These are phyloP conservation scores for Talaromyces nanjingensis DNA, from an alignment of 495 filamentous ascomycete genomes.

Conservation along the genomic window DNA sequence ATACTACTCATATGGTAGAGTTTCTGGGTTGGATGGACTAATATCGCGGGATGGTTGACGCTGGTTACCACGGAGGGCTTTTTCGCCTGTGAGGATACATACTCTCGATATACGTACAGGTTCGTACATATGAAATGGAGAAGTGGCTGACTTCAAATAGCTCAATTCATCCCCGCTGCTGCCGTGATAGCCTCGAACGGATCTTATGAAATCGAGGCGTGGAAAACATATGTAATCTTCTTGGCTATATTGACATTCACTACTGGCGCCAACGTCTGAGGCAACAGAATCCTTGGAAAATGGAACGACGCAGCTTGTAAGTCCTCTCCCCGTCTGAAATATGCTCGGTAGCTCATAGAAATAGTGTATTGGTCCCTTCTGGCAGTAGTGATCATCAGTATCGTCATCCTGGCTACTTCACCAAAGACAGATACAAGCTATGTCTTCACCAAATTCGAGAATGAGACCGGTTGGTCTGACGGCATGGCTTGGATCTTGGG, in stretches of 20 bases:
- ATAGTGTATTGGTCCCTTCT: conserved; percentile 4
- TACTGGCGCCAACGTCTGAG: neutral
- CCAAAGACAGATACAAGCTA: conserved; percentile 31
- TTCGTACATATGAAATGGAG: neutral
- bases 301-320: conserved; percentile 5
- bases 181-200: conserved; percentile 2
- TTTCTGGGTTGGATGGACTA: conserved; percentile 6
- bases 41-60: neutral
- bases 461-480: conserved; percentile 44
- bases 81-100: neutral
- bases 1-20: neutral
- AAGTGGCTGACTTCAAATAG: neutral
- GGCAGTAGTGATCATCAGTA: neutral
- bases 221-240: conserved; percentile 4
- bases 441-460: conserved; percentile 51
- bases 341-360: neutral
- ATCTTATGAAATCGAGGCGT: neutral
- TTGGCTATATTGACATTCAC: neutral
- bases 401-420: neutral
- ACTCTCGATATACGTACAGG: neutral
- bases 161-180: neutral
- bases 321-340: neutral
- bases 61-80: conserved; percentile 2
- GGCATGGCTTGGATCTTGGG: conserved; percentile 47
- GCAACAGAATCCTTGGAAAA: neutral